Evolutionary conservation across 257 asterid species (phyloP).

Genomic region (Leonotis leonurus): DNA sequence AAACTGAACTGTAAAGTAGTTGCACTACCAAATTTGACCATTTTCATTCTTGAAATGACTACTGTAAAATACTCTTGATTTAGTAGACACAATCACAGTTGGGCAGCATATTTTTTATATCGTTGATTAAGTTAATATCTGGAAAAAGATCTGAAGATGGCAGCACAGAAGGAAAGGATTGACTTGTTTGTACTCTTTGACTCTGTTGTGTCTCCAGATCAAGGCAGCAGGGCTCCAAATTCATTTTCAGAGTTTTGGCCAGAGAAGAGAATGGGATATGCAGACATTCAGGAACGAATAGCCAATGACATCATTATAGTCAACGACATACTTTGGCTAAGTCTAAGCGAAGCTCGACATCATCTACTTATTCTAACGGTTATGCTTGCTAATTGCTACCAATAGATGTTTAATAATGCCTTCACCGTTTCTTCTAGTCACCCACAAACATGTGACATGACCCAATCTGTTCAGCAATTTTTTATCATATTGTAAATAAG

Average conservation of each 20-base stretch:
- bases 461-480: too few species aligned
- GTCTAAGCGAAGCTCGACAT: background rate
- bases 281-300: background rate
- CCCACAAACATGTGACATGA: background rate
- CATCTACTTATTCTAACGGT: background rate
- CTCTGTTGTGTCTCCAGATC: background rate
- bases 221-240: background rate
- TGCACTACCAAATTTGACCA: background rate
- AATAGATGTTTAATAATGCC: background rate
- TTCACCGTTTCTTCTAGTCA: background rate
- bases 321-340: background rate
- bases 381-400: background rate
- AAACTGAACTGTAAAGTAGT: slow-evolving; percentile 1
- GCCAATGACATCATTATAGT: background rate
- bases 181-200: background rate
- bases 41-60: too few species aligned
- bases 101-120: background rate
- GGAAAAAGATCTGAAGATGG: background rate
- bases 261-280: background rate
- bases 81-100: background rate
- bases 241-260: background rate
- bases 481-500: background rate
- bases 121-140: background rate
- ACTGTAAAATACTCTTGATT: background rate
- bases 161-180: background rate